Evolutionary conservation across 441 rosid genomes (phyloP), one percentile per base, ranked within the genome.

Genomic region (Hypseocharis bilobata): DNA sequence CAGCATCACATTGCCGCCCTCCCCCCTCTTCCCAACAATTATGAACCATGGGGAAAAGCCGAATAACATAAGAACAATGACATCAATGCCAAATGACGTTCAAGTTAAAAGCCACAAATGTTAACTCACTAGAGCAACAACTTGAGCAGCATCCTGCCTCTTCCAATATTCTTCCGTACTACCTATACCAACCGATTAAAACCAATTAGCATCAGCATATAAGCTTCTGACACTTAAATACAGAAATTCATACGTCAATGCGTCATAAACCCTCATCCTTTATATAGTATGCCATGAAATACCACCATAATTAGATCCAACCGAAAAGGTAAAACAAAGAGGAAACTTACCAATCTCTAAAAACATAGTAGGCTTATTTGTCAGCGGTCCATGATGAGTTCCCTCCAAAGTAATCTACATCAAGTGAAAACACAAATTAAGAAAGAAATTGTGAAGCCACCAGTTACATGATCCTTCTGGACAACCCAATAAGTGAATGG

Each of bases 81-180:
- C 36, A 69, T 52, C 14, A 25, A 40, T n/a, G 17, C 25, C 14
- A 62, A 44, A 22, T 45, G 6, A 54, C 27, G 51, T 29, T 36
- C 30, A 65, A 30, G 64, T 47, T 6, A 65, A 69, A 60, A 26
- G 66, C 10, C 17, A 26, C 4, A 32, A 42, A 65, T 28, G 36
- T 62, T 17, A 27, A 72, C 87, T 85, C 83, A 92, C 98, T 65
- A 76, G 85, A 83, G 98, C 91, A 69, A 89, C 44, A 69, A 87
- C 87, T 75, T 81, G 82, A 67, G 98, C 96, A 1, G 96, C 98
- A 72, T 92, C 98, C 71, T 66, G 77, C 71, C 98, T 86, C 82
- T 78, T 81, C 98, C 94, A 85, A 74, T 82, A 89, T 58, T 88
- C 94, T 65, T 85, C 92, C 10, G 98, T 89, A 72, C 98, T 92